Evolutionary conservation across 2,329 filamentous ascomycete species (phyloP), one percentile per base, ranked within the genome.

Genomic region (Pseudogymnoascus sp.): DNA sequence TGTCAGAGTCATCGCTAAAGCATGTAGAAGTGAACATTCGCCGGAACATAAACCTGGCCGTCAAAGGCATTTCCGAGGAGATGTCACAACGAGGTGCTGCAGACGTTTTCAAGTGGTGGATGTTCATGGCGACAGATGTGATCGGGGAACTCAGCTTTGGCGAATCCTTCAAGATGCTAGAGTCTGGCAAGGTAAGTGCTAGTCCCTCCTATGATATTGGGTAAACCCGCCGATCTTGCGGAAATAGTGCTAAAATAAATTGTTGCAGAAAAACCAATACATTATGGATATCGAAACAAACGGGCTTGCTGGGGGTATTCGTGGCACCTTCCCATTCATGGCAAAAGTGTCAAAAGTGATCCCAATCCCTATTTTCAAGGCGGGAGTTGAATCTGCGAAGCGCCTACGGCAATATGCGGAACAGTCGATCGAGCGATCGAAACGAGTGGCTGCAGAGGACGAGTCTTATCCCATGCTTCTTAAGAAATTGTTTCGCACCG

Each of bases 131-230:
- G 0, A 82, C 81, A 0, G 83, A 86, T 67, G 71, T 83, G 0
- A 81, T 84, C 60, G 80, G 78, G 0, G 76, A 83, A 61, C 70
- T 86, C 5, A 78, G 74, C 1, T 85, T 86, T 69, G 82, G 83
- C 0, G 77, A 83, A n/a, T 80, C 80, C 0, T 84, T 85, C 64
- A 71, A 72, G 0, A 79, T 80, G 73, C 69, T 86, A 3, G 81
- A 85, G 63, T 69, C 70, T 3, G 80, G 80, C 15, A 70, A 79
- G 72, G 81, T 82, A 68, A 65, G 72, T 19, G 17, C 15, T 35
- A 65, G 72, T 19, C 38, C 15, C 13, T 28, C 17, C 50, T 59
- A 28, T 13, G 38, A 42, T 3, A 19, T 21, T 21, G 17, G 1
- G 17, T 21, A 42, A 42, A 42, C 21, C 38, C 9, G 38, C 11